Conservation (phyloP, 129 eudicot genomes). For the Flaveria brownii region DNA sequence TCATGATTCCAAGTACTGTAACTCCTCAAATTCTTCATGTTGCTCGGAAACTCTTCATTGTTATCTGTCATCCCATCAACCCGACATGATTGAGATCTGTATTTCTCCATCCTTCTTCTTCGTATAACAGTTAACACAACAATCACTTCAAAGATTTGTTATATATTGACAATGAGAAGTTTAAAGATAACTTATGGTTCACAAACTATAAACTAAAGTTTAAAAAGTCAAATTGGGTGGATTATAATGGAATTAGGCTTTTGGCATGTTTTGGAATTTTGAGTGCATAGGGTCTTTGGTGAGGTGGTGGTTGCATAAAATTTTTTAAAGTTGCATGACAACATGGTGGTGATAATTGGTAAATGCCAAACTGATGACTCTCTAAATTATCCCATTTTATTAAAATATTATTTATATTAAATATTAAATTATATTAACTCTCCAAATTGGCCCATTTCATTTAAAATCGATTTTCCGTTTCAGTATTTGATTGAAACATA, state of each 20-base stretch:
- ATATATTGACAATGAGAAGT: neutral
- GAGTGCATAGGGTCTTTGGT: constrained; percentile 17
- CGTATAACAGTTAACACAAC: neutral
- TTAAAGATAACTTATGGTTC: neutral
- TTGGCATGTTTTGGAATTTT: constrained; percentile 24
- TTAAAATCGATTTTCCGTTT: neutral
- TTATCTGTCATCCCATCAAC: constrained; percentile 41
- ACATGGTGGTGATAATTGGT: constrained; percentile 13
- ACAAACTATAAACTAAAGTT: constrained; percentile 2
- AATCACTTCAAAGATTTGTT: constrained; percentile 11
- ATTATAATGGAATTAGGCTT: constrained; percentile 10
- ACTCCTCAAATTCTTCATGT: constrained; percentile 60
- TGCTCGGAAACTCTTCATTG: constrained; percentile 40
- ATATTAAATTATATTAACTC: constrained; percentile 9
- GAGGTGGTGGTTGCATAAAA: constrained; percentile 14
- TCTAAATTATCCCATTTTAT: neutral
- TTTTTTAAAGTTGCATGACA: constrained; percentile 25
- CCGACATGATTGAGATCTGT: constrained; percentile 61
- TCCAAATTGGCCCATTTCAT: constrained; percentile 14
- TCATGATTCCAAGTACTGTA: constrained; percentile 24
- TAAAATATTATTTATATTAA: neutral
- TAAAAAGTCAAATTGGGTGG: neutral
- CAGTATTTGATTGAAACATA: no score
- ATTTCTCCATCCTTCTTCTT: constrained; percentile 50
- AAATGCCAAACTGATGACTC: constrained; percentile 4